These are phyloP conservation scores for Benincasa hispida DNA, from an alignment of 306 rosid species.

Conservation along the genomic window DNA sequence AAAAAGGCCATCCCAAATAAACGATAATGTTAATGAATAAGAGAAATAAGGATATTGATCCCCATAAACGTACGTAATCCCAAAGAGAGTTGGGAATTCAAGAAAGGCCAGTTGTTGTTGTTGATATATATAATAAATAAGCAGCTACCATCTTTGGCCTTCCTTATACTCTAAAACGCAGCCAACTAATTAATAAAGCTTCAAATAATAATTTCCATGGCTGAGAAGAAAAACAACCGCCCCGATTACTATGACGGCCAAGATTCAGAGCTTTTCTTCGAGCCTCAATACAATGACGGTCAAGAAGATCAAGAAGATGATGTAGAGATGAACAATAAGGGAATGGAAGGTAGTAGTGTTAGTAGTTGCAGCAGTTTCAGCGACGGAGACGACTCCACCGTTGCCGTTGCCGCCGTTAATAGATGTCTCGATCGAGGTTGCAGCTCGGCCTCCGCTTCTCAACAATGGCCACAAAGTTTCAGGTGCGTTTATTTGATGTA, in stretches of 20 bases:
- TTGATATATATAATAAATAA: not conserved
- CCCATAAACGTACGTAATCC: not conserved
- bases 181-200: not conserved
- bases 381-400: slow-evolving; percentile 1
- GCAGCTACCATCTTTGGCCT: not conserved
- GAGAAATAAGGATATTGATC: not conserved
- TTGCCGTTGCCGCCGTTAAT: not conserved
- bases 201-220: slow-evolving; percentile 14
- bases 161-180: not conserved
- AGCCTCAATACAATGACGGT: not conserved
- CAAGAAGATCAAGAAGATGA: slow-evolving; percentile 20
- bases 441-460: slow-evolving; percentile 27
- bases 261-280: slow-evolving; percentile 13
- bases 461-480: slow-evolving; percentile 74
- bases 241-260: not conserved
- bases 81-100: not conserved
- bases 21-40: not conserved
- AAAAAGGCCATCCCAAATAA: not conserved
- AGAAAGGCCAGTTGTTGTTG: not conserved
- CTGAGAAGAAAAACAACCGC: slow-evolving; percentile 7
- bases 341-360: slow-evolving; percentile 4
- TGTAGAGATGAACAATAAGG: slow-evolving; percentile 19
- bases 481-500: slow-evolving; percentile 16
- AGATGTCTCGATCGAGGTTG: not conserved
- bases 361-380: not conserved